Base-by-base conservation (phyloP, 257 asterid species). In the Cordia subcordata region DNA sequence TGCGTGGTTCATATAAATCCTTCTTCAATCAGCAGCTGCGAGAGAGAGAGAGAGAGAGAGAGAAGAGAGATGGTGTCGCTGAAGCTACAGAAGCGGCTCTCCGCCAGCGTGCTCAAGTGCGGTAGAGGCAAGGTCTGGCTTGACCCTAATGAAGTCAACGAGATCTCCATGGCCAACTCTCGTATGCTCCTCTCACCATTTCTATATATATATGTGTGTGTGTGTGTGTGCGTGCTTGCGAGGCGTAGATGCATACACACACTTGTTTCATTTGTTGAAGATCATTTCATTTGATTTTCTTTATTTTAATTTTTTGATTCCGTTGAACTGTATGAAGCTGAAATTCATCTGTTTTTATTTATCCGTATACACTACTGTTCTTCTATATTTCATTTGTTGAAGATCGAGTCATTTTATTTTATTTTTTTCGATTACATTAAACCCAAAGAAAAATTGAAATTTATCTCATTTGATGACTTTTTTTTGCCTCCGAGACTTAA, bases 121-220 rank as follows among this genome's bases (percentile, higher is more conserved):
- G 96, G 96, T 14, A 77, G 85, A 52, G 95, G 95, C 19, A 88
- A 88, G 79, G 96, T 86, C 21, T 88, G 96, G 96, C 90, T 88
- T n/a, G 96, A 88, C 49, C 96, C 96, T 0, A 88, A 88, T 70
- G 96, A 88, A 65, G 75, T 39, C 71, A 84, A 70, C 51, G 96
- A 88, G 65, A 82, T 86, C 81, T 88, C 96, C 80, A 82, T 82
- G 95, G 96, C 96, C 62, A 88, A 88, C 66, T 88, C 96, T 9
- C 82, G 96, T 88, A 80, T 11, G 86, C 58, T 57, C 27, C 51
- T 22, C 10, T 20, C 16, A 10, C 14, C 14, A 13, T 21, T 20
- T 0, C 6, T 6, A 27, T 27, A 27, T 6, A n/a, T n/a, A n/a
- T 27, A 27, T 27, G 35, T 27, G 35, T 27, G 35, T 27, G 35